Evolutionary conservation across 2,329 filamentous ascomycete genomes (phyloP), one percentile per base, ranked within the genome.

Genomic region (Phialocephala sp.): DNA sequence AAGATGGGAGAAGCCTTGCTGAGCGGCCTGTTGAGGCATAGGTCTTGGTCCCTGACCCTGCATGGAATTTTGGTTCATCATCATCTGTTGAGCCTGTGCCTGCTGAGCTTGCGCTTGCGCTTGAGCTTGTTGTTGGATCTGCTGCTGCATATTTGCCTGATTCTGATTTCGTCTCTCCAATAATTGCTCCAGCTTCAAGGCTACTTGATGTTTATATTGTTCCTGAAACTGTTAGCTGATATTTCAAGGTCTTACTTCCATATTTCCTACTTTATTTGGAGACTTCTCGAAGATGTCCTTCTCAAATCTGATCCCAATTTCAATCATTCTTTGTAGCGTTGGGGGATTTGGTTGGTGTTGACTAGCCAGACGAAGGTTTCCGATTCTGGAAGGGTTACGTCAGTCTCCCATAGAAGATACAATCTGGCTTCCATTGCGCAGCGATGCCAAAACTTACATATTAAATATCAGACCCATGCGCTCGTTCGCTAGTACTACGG

Each of bases 1-100:
- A 41, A 88, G 79, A 57, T 84, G 82, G 67, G 85, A 85, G 65
- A 89, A 88, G 0, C 80, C 82, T 70, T 82, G 85, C 66, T 84
- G 86, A 1, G 78, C 76, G 8, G 78, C 80, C 71, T 84, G 84
- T 61, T 74, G 74, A 76, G 84, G 81, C 63, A 72, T 70, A 14
- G 80, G 80, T 41, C 85, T 81, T 45, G 80, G 80, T 78, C 87
- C 83, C 68, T 84, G 81, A 14, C 78, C 80, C 66, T 83, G 83
- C 79, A 86, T 81, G 5, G 73, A 73, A 64, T 81, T 83, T 41
- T 61, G 59, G 63, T 80, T 84, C 79, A 86, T 82, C 78, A 87
- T 80, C 66, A 84, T 81, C 76, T 87, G 79, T 62, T 84, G 78
- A 66, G 83, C 80, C 59, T 81, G 79, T 6, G 76, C 66, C 62